Evolutionary conservation across 108 stramenopile genomes (phyloP).

Genomic region (Pseudonitzschia delicatissima): DNA sequence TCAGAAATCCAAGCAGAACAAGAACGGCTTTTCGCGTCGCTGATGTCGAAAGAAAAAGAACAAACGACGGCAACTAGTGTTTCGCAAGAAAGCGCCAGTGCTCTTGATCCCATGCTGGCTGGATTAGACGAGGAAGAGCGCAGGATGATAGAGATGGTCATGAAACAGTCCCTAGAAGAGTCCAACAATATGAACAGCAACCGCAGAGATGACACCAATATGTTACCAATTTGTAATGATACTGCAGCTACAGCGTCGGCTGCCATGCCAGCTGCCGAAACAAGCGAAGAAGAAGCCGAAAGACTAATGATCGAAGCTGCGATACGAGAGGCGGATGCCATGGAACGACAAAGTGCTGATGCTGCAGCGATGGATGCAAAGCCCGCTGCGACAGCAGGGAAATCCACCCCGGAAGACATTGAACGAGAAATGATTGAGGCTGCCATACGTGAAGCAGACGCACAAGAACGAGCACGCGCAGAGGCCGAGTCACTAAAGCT

Average conservation of each 20-base stretch:
- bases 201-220: neutral
- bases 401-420: slow-evolving; percentile 3
- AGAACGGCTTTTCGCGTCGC: slow-evolving; percentile 19
- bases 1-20: slow-evolving; percentile 21
- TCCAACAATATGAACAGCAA: neutral
- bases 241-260: neutral
- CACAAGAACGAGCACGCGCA: slow-evolving; percentile 7
- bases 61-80: neutral
- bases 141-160: slow-evolving; percentile 7
- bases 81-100: neutral
- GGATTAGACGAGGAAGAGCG: slow-evolving; percentile 12
- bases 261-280: neutral
- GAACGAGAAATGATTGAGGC: slow-evolving; percentile 14
- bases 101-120: neutral
- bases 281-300: slow-evolving; percentile 24
- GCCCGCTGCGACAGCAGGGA: neutral
- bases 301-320: slow-evolving; percentile 44
- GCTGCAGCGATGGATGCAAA: neutral
- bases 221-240: too few species aligned
- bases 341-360: slow-evolving; percentile 1
- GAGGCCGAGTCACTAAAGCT: slow-evolving; percentile 48
- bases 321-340: slow-evolving; percentile 51
- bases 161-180: slow-evolving; percentile 10
- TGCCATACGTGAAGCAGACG: slow-evolving; percentile 27
- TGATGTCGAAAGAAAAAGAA: neutral